Percentiles rank a stretch among this genome's conserved stretches.
These are phyloP conservation scores for Neckera pumila DNA, from an alignment of 225 moss, liverwort and hornwort genomes.

Conservation along the genomic window DNA sequence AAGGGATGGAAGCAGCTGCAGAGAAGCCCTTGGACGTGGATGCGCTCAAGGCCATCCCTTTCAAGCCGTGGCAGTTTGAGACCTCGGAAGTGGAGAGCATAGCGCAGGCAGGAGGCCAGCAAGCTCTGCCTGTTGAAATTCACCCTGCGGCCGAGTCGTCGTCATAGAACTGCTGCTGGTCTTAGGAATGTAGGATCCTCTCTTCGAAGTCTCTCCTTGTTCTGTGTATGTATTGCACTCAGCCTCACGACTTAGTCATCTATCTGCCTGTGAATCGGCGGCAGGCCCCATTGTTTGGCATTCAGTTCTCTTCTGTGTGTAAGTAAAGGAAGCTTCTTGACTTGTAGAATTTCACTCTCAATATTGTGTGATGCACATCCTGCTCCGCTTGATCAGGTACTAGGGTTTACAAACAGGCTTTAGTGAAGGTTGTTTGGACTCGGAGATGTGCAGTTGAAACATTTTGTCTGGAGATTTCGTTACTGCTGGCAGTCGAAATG, in stretches of 20 bases:
- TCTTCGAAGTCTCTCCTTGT: neutral
- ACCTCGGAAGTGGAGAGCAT: constrained; percentile 21
- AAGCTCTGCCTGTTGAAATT: constrained; percentile 22
- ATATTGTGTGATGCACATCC: neutral
- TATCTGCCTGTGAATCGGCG: neutral
- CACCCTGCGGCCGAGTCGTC: constrained; percentile 9
- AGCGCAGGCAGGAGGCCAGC: neutral
- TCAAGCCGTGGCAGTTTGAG: constrained; percentile 87
- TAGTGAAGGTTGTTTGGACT: neutral
- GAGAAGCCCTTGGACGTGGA: constrained; percentile 26
- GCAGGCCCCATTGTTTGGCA: constrained; percentile 6
- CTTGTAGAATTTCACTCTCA: neutral
- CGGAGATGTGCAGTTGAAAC: neutral
- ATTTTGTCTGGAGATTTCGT: neutral
- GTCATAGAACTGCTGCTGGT: neutral
- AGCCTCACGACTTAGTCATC: neutral
- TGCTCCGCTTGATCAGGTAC: neutral
- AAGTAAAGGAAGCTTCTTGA: neutral
- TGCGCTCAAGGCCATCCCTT: constrained; percentile 36
- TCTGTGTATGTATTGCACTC: neutral
- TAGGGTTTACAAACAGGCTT: neutral
- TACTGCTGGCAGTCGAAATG: neutral
- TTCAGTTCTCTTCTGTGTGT: neutral
- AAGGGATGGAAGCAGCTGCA: neutral
- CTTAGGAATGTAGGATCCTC: neutral